Evolutionary conservation across 139 green algal genomes (phyloP), one percentile per base, ranked within the genome.

Genomic region (Asterochloris sp.): DNA sequence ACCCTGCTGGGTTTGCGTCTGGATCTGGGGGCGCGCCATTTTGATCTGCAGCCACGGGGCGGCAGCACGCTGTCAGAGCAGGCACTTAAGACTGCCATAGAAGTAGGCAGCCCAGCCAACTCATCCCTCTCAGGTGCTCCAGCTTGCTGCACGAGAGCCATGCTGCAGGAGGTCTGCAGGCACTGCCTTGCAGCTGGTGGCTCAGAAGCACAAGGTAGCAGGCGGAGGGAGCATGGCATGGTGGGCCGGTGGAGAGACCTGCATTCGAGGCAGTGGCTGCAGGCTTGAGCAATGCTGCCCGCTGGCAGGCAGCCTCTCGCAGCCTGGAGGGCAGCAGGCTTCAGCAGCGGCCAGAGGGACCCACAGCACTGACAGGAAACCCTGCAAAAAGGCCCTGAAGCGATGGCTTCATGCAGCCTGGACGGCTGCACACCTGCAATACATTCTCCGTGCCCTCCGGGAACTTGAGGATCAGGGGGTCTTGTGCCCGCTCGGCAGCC

Each of bases 1-100:
- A 15, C 75, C 64, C 26, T 82, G 78, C 79, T 82, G 80, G 28
- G 84, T 69, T 38, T 74, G 23, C 17, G 85, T 74, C n/a, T 82
- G 74, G 61, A 84, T 66, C 63, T 93, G 88, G 0, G 89, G 89
- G 73, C 84, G 86, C 1, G 86, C 87, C 88, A 92, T 92, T 68
- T 85, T 83, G 24, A 91, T 84, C 89, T 93, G 83, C 81, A 76
- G 0, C 63, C 38, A 23, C 23, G 62, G 23, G n/a, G 73, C 23
- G 15, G 28, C 63, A 62, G 69, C 19, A 76, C 13, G 13, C 26
- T 29, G n/a, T 76, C 14, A 28, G 19, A 76, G 69, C 16, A 54
- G 24, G n/a, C 23, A 17, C 0, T 16, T 24, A 24, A 26, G 76
- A 47, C 60, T 68, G 60, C 16, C 19, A 71, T n/a, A 71, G 23